Percentiles rank a stretch among this genome's conserved stretches.
Conservation (phyloP, 352 stramenopile genomes). For the Saprolegnia parasitica region DNA sequence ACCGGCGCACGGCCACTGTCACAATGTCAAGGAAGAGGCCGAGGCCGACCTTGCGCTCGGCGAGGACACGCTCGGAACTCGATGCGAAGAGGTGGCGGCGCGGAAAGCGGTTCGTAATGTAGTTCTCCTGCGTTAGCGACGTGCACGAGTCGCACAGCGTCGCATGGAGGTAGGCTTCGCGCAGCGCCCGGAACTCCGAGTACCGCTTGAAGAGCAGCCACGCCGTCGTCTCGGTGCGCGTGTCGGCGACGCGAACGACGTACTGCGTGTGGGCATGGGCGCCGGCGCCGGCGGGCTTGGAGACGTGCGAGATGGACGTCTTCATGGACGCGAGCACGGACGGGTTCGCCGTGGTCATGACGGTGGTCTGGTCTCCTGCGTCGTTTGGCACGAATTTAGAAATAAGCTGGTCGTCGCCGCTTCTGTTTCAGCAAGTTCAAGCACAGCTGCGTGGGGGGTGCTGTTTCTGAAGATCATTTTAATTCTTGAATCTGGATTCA, state of each 20-base stretch:
- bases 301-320: slow-evolving; percentile 73
- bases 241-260: slow-evolving; percentile 78
- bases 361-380: background rate
- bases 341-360: background rate
- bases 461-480: too few species aligned
- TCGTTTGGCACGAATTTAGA: background rate
- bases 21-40: slow-evolving; percentile 75
- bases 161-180: slow-evolving; percentile 50
- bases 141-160: slow-evolving; percentile 72
- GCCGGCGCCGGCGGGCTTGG: slow-evolving; percentile 50
- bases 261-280: slow-evolving; percentile 78
- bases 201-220: slow-evolving; percentile 83
- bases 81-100: slow-evolving; percentile 71
- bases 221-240: slow-evolving; percentile 56
- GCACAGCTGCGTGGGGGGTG: background rate
- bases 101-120: slow-evolving; percentile 70
- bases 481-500: too few species aligned
- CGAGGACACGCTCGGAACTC: slow-evolving; percentile 63
- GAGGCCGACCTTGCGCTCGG: slow-evolving; percentile 63
- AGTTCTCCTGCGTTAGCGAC: slow-evolving; percentile 76
- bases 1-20: slow-evolving; percentile 69
- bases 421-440: slow-evolving; percentile 3
- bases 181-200: slow-evolving; percentile 78
- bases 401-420: background rate
- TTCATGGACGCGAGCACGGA: slow-evolving; percentile 37